phyloP scores from a whole-genome alignment of 805 yeast genomes.

The Teunomyces funiuensis region DNA sequence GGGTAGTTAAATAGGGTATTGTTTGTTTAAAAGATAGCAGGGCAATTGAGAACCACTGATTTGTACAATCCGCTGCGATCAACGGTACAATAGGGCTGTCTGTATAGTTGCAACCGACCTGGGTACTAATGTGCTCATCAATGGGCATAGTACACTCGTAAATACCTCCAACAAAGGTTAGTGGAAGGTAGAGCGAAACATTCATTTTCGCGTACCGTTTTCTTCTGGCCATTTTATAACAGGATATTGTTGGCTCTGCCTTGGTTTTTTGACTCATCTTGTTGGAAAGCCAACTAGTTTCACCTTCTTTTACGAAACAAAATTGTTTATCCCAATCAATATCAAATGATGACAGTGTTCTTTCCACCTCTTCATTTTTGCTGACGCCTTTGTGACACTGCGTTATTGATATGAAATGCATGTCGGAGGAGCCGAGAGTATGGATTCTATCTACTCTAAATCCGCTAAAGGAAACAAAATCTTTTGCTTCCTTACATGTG shows the following conservation, averaged over 20 bases:
- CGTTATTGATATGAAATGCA: constrained; percentile 46
- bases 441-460: constrained; percentile 53
- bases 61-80: constrained; percentile 54
- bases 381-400: constrained; percentile 54
- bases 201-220: constrained; percentile 49
- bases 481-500: constrained; percentile 34
- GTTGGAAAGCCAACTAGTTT: not conserved
- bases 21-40: constrained; percentile 38
- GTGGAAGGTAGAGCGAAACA: constrained; percentile 51
- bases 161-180: constrained; percentile 63
- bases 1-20: constrained; percentile 60
- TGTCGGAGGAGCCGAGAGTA: constrained; percentile 40
- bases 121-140: constrained; percentile 16
- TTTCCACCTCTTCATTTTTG: constrained; percentile 40
- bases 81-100: constrained; percentile 55
- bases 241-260: constrained; percentile 24
- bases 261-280: not conserved
- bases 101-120: constrained; percentile 34
- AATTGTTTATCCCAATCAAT: constrained; percentile 51
- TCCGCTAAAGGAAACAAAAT: constrained; percentile 50
- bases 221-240: constrained; percentile 59
- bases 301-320: constrained; percentile 33
- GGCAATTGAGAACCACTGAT: constrained; percentile 43
- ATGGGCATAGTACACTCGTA: constrained; percentile 48
- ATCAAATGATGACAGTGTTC: constrained; percentile 31